These are phyloP conservation scores for Apiotrichum sp. DNA, from an alignment of 1,284 basidiomycete species.

Conservation along the genomic window DNA sequence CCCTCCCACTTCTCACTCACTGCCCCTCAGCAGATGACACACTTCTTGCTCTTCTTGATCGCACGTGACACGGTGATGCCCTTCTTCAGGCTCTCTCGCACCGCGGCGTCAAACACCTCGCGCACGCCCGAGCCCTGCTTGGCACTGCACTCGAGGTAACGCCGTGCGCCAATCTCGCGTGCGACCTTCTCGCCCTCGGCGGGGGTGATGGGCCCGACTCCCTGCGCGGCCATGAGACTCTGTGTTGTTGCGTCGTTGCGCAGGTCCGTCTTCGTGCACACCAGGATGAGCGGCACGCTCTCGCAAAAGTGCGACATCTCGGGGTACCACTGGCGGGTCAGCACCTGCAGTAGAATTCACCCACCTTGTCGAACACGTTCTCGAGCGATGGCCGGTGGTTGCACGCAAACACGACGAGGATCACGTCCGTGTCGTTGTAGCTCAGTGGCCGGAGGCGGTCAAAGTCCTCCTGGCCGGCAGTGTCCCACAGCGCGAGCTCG, in stretches of 20 bases:
- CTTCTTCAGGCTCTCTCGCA: conserved; percentile 73
- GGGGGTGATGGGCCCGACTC: conserved; percentile 71
- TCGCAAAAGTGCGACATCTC: conserved; percentile 98
- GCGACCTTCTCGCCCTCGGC: conserved; percentile 76
- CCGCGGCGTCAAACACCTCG: conserved; percentile 85
- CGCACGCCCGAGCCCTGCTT: conserved; percentile 83
- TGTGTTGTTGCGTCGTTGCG: conserved; percentile 79
- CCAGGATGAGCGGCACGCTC: conserved; percentile 82
- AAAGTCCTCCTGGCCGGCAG: conserved; percentile 97
- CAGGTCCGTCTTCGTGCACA: conserved; percentile 90
- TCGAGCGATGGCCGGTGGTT: conserved; percentile 91
- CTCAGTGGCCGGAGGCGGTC: conserved; percentile 87
- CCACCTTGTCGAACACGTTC: conserved; percentile 76
- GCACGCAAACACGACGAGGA: conserved; percentile 93
- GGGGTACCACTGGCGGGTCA: conserved; percentile 73
- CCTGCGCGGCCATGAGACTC: conserved; percentile 88
- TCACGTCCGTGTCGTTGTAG: conserved; percentile 94
- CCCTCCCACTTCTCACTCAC: not conserved
- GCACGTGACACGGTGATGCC: conserved; percentile 55
- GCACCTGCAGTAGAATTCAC: conserved; percentile 8
- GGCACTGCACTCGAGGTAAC: conserved; percentile 89
- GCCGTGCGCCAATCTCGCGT: conserved; percentile 82
- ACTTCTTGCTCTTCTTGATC: conserved; percentile 63
- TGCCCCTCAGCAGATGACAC: conserved; percentile 61
- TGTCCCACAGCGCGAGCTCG: conserved; percentile 96